Conservation (phyloP, 768 basidiomycete species). For the Collybiopsis luxurians region DNA sequence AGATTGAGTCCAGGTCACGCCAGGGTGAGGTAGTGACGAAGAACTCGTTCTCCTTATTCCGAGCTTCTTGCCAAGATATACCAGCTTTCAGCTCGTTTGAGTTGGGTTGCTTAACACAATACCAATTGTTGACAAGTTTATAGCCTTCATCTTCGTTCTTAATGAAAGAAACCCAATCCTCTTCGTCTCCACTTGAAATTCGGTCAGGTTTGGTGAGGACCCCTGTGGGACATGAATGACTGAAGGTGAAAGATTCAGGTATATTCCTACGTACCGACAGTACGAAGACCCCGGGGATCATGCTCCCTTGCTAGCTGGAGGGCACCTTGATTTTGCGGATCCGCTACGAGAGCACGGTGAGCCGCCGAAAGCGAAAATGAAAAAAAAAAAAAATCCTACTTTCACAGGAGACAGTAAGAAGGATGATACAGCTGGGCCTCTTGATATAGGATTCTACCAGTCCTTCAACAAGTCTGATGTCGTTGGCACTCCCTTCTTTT, state of each 20-base stretch:
- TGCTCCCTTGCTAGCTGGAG: constrained; percentile 58
- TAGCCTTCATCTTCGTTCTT: constrained; percentile 44
- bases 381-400: constrained; percentile 35
- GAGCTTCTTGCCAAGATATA: constrained; percentile 60
- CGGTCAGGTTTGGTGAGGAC: constrained; percentile 76
- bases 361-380: neutral
- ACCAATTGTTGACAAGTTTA: constrained; percentile 55
- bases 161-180: constrained; percentile 55
- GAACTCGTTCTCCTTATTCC: constrained; percentile 52
- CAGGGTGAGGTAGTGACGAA: constrained; percentile 54
- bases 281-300: constrained; percentile 64
- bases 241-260: neutral
- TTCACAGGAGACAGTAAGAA: constrained; percentile 63
- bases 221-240: constrained; percentile 33
- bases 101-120: constrained; percentile 53
- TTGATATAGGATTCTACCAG: constrained; percentile 59
- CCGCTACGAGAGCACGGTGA: constrained; percentile 42
- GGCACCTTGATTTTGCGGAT: constrained; percentile 79
- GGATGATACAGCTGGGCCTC: constrained; percentile 58
- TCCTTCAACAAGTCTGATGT: constrained; percentile 60
- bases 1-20: constrained; percentile 47
- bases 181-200: constrained; percentile 53
- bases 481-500: constrained; percentile 43
- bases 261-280: constrained; percentile 52
- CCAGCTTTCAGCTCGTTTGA: constrained; percentile 48